Conservation (phyloP, 2,329 filamentous ascomycete species). For the Phoma sp. region DNA sequence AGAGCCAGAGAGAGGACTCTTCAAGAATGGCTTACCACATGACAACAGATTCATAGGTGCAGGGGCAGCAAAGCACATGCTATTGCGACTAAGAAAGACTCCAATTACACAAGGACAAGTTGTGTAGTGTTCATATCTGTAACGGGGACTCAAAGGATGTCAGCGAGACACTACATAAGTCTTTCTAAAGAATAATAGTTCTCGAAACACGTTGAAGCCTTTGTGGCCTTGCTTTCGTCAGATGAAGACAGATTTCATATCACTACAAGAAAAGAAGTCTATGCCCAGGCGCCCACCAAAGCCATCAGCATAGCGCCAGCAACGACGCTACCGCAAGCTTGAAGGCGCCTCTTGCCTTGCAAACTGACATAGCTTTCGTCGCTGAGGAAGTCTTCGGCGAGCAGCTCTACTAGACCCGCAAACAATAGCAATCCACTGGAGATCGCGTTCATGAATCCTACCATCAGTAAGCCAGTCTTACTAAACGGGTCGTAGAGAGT, state of each 20-base stretch:
- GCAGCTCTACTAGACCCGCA: constrained; percentile 56
- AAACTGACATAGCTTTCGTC: constrained; percentile 68
- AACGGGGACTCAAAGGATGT: too few relatives aligned
- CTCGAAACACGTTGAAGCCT: too few relatives aligned
- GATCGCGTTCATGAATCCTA: constrained; percentile 59
- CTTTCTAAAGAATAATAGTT: too few relatives aligned
- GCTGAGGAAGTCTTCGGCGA: constrained; percentile 62
- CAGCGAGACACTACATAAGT: too few relatives aligned
- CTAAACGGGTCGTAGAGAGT: constrained; percentile 58
- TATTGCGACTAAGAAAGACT: too few relatives aligned
- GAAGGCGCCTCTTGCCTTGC: constrained; percentile 62
- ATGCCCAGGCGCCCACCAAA: constrained; percentile 70
- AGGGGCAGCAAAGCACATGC: too few relatives aligned
- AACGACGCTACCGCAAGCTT: constrained; percentile 68
- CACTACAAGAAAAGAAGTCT: constrained; percentile 11
- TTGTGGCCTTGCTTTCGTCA: too few relatives aligned
- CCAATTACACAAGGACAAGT: too few relatives aligned
- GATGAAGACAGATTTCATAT: not conserved
- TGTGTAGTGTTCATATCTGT: too few relatives aligned
- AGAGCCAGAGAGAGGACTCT: too few relatives aligned
- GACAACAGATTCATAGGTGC: too few relatives aligned
- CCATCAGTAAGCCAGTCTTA: constrained; percentile 56
- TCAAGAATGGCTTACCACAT: too few relatives aligned
- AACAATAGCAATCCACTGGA: constrained; percentile 56
- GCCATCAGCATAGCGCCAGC: constrained; percentile 68